phyloP scores from a whole-genome alignment of 2,329 filamentous ascomycete genomes.

The Neonectria punicea region DNA sequence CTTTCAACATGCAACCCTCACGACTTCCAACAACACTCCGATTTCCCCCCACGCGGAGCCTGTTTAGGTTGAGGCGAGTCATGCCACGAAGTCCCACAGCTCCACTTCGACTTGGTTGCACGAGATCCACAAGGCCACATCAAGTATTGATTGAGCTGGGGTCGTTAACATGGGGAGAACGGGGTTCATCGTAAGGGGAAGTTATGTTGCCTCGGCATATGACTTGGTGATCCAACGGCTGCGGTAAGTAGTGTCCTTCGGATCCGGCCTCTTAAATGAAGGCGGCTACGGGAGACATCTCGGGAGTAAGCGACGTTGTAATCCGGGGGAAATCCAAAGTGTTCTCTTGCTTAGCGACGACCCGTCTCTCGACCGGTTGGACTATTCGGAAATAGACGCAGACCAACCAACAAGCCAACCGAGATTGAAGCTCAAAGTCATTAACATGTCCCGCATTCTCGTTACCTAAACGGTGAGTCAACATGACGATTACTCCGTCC shows the following conservation, averaged over 20 bases:
- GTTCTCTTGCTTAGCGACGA: neutral
- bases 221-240: neutral
- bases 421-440: constrained; percentile 7
- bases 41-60: constrained; percentile 18
- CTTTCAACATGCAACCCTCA: constrained; percentile 17
- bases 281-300: neutral
- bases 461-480: constrained; percentile 15
- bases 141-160: constrained; percentile 18
- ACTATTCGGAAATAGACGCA: neutral
- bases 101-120: constrained; percentile 17
- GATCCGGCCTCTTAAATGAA: neutral
- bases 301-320: neutral
- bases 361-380: neutral
- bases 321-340: too few species aligned
- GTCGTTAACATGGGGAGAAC: constrained; percentile 7
- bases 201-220: neutral
- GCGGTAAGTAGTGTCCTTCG: neutral
- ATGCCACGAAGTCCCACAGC: constrained; percentile 18
- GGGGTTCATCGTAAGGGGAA: constrained; percentile 3
- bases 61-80: constrained; percentile 14
- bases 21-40: constrained; percentile 11
- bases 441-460: neutral
- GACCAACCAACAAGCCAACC: constrained; percentile 1
- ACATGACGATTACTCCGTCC: neutral
- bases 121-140: constrained; percentile 24